Evolutionary conservation across 2,329 filamentous ascomycete species (phyloP).

Genomic region (Cladosporium sp.): DNA sequence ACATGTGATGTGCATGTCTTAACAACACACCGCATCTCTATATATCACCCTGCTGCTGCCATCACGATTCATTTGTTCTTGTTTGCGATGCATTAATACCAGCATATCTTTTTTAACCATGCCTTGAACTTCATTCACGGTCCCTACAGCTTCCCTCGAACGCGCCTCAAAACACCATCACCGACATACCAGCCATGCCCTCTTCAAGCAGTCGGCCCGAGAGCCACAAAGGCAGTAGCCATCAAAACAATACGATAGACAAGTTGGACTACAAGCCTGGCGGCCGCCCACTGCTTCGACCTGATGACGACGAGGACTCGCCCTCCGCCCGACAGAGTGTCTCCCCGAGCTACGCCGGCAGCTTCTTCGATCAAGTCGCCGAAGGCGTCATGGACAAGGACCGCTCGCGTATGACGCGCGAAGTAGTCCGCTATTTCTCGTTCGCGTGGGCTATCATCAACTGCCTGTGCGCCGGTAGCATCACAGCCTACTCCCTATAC

Average conservation of each 20-base stretch:
- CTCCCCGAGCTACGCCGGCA: slow-evolving; percentile 45
- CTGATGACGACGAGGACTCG: slow-evolving; percentile 29
- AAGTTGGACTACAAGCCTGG: slow-evolving; percentile 47
- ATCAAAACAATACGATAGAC: slow-evolving; percentile 35
- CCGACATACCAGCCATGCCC: slow-evolving; percentile 2
- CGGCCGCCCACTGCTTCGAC: slow-evolving; percentile 38
- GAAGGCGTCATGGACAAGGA: slow-evolving; percentile 58
- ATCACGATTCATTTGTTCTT: no score
- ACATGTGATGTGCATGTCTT: no score
- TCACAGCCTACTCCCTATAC: slow-evolving; percentile 92
- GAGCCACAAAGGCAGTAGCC: slow-evolving; percentile 7
- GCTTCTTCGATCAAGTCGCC: slow-evolving; percentile 58
- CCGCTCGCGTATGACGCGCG: slow-evolving; percentile 49
- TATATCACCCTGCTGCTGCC: no score
- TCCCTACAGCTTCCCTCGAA: slow-evolving; percentile 1
- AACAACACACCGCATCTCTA: no score
- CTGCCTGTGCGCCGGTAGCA: slow-evolving; percentile 80
- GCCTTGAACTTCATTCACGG: slow-evolving; percentile 1
- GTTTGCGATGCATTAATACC: no score
- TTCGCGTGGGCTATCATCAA: slow-evolving; percentile 59
- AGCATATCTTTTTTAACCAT: not conserved
- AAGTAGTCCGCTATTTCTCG: slow-evolving; percentile 51
- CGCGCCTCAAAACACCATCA: not conserved
- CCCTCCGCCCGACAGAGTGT: slow-evolving; percentile 34
- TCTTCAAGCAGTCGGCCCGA: slow-evolving; percentile 12